Percentiles rank a stretch among this genome's conserved stretches.
Evolutionary conservation across 1,284 basidiomycete genomes (phyloP).

Genomic region (Pascua sp.): DNA sequence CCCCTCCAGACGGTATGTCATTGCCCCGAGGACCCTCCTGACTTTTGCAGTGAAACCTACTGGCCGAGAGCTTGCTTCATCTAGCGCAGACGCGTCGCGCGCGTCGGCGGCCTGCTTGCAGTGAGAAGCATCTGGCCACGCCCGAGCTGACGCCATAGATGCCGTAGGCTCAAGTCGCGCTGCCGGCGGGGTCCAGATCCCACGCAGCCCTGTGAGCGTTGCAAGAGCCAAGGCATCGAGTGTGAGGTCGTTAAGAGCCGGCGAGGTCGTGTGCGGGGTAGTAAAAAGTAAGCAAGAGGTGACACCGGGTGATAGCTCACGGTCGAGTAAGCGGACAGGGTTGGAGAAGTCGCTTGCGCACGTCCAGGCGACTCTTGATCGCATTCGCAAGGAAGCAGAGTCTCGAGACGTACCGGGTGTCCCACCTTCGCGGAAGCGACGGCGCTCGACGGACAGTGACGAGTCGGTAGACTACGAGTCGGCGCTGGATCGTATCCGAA

Average conservation of each 20-base stretch:
- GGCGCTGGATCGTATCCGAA: not conserved
- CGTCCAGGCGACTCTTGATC: slow-evolving; percentile 6
- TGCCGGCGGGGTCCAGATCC: not conserved
- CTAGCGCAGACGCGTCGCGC: not conserved
- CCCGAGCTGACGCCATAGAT: not conserved
- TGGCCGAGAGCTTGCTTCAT: too few species aligned
- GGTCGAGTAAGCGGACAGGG: slow-evolving; percentile 2
- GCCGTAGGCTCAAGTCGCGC: slow-evolving; percentile 1
- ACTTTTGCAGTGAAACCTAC: too few species aligned
- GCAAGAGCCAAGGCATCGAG: not conserved
- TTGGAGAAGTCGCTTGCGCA: slow-evolving; percentile 7
- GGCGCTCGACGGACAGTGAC: too few species aligned
- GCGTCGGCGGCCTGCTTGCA: slow-evolving; percentile 5
- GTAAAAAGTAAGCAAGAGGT: slow-evolving; percentile 1
- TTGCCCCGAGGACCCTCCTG: too few species aligned
- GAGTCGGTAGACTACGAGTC: too few species aligned
- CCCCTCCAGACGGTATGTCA: too few species aligned
- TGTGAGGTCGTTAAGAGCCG: slow-evolving; percentile 11
- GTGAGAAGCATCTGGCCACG: not conserved
- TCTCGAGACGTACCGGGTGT: too few species aligned
- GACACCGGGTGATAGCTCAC: not conserved
- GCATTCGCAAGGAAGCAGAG: slow-evolving; percentile 4
- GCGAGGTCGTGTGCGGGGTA: slow-evolving; percentile 3
- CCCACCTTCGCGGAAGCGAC: too few species aligned
- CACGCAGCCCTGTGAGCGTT: slow-evolving; percentile 2